Percentiles rank a stretch among this genome's conserved stretches.
phyloP scores from a whole-genome alignment of 441 rosid species.

The Erodium texanum region DNA sequence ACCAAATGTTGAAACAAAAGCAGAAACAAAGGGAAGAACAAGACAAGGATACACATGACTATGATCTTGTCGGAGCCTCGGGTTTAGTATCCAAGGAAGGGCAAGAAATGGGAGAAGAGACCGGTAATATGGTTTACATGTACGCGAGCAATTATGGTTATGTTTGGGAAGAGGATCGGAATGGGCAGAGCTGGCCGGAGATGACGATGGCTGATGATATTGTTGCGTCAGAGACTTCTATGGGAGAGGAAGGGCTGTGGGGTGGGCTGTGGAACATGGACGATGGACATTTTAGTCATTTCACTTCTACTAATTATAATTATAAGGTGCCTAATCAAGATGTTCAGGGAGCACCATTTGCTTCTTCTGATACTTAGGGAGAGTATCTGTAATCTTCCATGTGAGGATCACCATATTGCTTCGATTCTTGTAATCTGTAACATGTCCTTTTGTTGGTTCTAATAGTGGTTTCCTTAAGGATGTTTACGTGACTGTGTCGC shows the following conservation, averaged over 20 bases:
- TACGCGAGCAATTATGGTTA: not conserved
- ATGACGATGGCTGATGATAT: not conserved
- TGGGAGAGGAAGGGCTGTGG: conserved; percentile 1
- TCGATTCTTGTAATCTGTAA: no score
- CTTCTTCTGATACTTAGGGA: not conserved
- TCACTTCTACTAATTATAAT: not conserved
- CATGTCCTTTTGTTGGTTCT: no score
- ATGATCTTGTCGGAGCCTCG: not conserved
- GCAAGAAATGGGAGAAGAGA: not conserved
- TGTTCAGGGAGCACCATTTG: not conserved
- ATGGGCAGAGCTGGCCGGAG: not conserved
- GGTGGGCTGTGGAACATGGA: not conserved
- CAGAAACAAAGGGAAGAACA: conserved; percentile 7
- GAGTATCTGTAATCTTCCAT: no score
- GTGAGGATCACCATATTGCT: no score
- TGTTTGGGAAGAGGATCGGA: not conserved
- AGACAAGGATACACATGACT: not conserved
- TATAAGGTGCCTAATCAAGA: not conserved
- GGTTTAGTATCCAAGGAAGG: not conserved
- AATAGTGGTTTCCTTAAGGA: no score
- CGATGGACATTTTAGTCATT: not conserved
- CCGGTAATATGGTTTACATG: not conserved
- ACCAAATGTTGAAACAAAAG: conserved; percentile 21
- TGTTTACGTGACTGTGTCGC: no score
- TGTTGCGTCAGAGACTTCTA: not conserved